Base-by-base conservation (phyloP, 1,284 basidiomycete genomes). In the Fomitopsis schrenkii region DNA sequence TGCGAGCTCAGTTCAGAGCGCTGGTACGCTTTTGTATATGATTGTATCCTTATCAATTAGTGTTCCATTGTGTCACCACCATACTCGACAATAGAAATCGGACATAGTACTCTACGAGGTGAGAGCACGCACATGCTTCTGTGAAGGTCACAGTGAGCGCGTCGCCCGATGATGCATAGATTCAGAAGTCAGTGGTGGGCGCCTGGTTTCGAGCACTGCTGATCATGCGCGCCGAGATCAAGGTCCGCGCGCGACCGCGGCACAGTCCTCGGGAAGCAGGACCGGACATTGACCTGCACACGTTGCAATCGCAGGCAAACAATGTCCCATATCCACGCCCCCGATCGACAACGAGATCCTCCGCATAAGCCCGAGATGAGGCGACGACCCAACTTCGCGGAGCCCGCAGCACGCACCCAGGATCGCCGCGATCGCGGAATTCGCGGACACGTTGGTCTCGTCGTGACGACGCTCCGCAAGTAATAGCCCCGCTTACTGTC, bases 341-440 rank as follows among this genome's bases (percentile, higher is more conserved):
- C 38, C 38, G 38, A 40, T 40, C 38, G 38, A 36, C 35, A 36
- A 36, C 35, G 45, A 48, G 45, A 48, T 48, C 45, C 9, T 33
- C 30, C 2, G 22, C 19, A 46, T n/a, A 8, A 19, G 41, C 41
- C 38, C 38, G 38, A 30, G 26, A 48, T 48, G 4, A 48, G 45
- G 38, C 38, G 12, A 14, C 38, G 38, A 40, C 14, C 38, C 38
- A 14, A 26, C 45, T 48, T 48, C 45, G 50, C 50, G 33, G 50
- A 53, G 50, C 48, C 48, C 28, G 48, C 33, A 33, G 28, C 30
- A 30, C 9, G 56, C 56, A 35, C n/a, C 2, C 26, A 66, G 48
- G 5, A 67, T 75, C 38, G 69, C 74, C 55, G 38, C 38, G 9
- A 3, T 12, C 38, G 38, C 38, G 38, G 38, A 40, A 2, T 40